Conservation (phyloP, 2,329 filamentous ascomycete genomes). For the Phyllosticta citriasiana region DNA sequence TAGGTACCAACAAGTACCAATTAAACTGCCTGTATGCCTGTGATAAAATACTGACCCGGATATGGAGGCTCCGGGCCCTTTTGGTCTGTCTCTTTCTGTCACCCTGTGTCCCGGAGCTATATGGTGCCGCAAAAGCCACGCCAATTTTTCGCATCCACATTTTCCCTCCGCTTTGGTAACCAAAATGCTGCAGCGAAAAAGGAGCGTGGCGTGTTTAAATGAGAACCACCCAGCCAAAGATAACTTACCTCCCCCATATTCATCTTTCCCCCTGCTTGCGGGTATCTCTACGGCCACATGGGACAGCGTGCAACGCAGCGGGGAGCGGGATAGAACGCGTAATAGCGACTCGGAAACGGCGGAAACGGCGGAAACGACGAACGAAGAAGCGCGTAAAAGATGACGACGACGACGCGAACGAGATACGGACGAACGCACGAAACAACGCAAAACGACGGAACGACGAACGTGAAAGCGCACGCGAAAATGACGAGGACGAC, state of each 20-base stretch:
- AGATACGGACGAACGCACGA: background rate
- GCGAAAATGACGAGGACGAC: background rate
- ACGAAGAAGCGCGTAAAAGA: background rate
- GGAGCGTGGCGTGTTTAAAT: background rate
- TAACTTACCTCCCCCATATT: background rate
- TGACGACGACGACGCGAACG: background rate
- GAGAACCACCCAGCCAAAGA: background rate
- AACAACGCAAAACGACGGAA: background rate
- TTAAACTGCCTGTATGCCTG: no score
- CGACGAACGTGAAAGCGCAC: background rate
- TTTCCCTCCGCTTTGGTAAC: background rate
- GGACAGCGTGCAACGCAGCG: background rate
- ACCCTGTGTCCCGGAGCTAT: background rate
- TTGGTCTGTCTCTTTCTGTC: no score
- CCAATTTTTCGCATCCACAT: background rate
- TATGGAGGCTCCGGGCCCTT: no score
- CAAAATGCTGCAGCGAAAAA: background rate
- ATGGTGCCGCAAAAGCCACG: background rate
- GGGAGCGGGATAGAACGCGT: background rate
- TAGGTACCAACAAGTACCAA: no score
- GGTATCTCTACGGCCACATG: background rate
- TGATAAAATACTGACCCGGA: no score
- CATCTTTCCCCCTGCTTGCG: background rate
- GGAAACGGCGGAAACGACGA: background rate
- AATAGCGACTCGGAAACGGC: background rate